phyloP scores from a whole-genome alignment of 768 basidiomycete species.

The Trametes cinnabarina region DNA sequence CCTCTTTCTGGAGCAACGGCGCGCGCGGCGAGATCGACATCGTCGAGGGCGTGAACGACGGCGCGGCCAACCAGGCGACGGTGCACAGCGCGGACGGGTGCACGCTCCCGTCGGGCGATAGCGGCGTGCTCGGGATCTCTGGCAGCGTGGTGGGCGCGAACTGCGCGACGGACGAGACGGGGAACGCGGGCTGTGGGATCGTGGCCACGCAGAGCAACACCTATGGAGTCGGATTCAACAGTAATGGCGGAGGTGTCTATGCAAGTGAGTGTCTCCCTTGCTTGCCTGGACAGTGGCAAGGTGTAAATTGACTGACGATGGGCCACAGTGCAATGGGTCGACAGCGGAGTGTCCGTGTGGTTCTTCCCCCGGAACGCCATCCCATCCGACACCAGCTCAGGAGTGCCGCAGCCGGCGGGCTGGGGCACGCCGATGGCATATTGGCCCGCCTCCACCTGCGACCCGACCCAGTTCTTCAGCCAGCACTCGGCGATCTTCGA shows the following conservation, averaged over 20 bases:
- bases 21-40: constrained; percentile 75
- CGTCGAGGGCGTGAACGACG: constrained; percentile 78
- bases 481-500: constrained; percentile 80
- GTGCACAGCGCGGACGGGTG: constrained; percentile 79
- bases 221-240: constrained; percentile 82
- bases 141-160: constrained; percentile 68
- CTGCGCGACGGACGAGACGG: constrained; percentile 66
- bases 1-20: constrained; percentile 45
- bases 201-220: constrained; percentile 56
- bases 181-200: constrained; percentile 81
- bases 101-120: constrained; percentile 48
- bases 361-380: constrained; percentile 77
- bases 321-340: constrained; percentile 70
- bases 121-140: constrained; percentile 54
- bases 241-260: constrained; percentile 81
- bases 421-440: constrained; percentile 81
- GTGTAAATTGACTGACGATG: constrained; percentile 19
- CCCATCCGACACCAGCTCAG: constrained; percentile 72
- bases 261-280: constrained; percentile 67
- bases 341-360: constrained; percentile 71
- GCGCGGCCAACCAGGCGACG: constrained; percentile 78
- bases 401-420: constrained; percentile 61
- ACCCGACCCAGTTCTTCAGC: constrained; percentile 76
- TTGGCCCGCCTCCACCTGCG: constrained; percentile 74
- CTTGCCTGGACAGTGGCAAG: neutral